phyloP scores from a whole-genome alignment of 2,329 filamentous ascomycete genomes.

The Cadophora sp. region DNA sequence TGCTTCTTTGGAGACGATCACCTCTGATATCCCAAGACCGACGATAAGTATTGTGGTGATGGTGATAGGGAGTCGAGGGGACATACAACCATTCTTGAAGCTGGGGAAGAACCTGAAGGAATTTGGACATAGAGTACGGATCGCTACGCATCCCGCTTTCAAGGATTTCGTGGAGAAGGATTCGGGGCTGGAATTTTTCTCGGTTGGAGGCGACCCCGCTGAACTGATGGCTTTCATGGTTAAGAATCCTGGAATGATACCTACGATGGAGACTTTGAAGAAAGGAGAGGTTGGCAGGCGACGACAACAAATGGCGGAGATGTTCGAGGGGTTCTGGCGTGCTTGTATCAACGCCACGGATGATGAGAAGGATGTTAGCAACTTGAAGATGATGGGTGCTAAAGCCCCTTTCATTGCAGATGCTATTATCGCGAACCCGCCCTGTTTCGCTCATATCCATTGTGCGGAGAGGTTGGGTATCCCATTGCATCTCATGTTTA shows the following conservation, averaged over 20 bases:
- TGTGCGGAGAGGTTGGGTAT: slow-evolving; percentile 81
- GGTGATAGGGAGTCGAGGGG: slow-evolving; percentile 81
- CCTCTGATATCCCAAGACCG: slow-evolving; percentile 35
- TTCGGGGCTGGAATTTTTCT: slow-evolving; percentile 79
- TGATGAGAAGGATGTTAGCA: slow-evolving; percentile 66
- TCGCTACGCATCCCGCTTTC: slow-evolving; percentile 81
- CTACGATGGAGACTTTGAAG: slow-evolving; percentile 73
- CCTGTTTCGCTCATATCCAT: slow-evolving; percentile 79
- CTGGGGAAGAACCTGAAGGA: slow-evolving; percentile 76
- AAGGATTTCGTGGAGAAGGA: slow-evolving; percentile 77
- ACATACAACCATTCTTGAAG: slow-evolving; percentile 81
- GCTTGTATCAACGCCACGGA: slow-evolving; percentile 78
- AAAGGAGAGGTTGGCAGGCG: slow-evolving; percentile 74
- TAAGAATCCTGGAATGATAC: slow-evolving; percentile 83
- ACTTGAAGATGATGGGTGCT: slow-evolving; percentile 69
- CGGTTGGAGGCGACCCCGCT: slow-evolving; percentile 77
- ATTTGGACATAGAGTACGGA: slow-evolving; percentile 76
- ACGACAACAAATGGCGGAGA: slow-evolving; percentile 75
- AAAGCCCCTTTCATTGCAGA: slow-evolving; percentile 71
- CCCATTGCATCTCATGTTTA: slow-evolving; percentile 87
- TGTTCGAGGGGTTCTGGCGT: slow-evolving; percentile 85
- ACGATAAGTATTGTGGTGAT: slow-evolving; percentile 79
- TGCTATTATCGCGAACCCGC: slow-evolving; percentile 86
- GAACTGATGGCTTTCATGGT: slow-evolving; percentile 86
- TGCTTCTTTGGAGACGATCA: slow-evolving; percentile 30